Conservation (phyloP, 768 basidiomycete genomes). For the Russula vinacea region DNA sequence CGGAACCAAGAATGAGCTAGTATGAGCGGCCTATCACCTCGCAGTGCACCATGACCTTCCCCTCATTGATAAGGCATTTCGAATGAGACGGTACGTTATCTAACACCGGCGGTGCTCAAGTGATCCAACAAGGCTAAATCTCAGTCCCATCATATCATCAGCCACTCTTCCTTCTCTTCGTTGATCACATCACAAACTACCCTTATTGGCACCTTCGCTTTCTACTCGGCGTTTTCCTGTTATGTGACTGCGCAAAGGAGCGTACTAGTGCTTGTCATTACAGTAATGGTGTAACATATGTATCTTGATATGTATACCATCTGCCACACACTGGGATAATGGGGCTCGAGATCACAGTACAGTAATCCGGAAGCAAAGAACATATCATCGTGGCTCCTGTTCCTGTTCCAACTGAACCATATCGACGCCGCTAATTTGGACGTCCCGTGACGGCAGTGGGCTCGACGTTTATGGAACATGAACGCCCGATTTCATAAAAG, state of each 20-base stretch:
- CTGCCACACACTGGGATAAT: background rate
- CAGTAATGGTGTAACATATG: too few relatives aligned
- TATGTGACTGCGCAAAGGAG: background rate
- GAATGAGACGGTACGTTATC: conserved; percentile 1
- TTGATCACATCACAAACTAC: conserved; percentile 18
- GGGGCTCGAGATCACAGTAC: background rate
- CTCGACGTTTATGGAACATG: background rate
- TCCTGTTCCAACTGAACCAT: background rate
- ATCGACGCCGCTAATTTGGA: conserved; percentile 15
- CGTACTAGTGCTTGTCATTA: too few relatives aligned
- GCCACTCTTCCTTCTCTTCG: conserved; percentile 6
- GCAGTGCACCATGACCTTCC: background rate
- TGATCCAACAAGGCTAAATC: conserved; percentile 17
- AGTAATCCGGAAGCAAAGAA: background rate
- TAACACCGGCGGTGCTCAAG: background rate
- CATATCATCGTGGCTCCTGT: background rate
- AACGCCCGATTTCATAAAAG: conserved; percentile 1
- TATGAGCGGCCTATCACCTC: conserved; percentile 13
- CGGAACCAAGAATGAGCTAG: background rate
- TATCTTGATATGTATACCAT: too few relatives aligned
- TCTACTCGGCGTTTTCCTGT: conserved; percentile 2
- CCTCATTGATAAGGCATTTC: conserved; percentile 15
- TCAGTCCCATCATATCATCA: conserved; percentile 12
- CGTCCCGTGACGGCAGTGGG: background rate
- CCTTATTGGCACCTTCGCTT: background rate